phyloP scores from a whole-genome alignment of 108 stramenopile genomes.

The Skeletonema costatum region DNA sequence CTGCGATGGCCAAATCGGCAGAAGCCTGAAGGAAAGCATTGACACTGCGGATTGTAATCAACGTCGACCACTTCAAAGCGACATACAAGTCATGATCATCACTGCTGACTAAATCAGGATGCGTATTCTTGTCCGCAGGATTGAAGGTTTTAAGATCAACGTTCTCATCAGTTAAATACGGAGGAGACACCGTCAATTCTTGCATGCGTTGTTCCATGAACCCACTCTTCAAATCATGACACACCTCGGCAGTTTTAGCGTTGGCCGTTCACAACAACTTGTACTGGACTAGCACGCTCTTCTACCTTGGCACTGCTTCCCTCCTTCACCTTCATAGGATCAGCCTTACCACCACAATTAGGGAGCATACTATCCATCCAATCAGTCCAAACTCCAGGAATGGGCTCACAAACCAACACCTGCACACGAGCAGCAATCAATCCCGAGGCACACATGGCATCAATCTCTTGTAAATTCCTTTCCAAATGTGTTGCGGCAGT shows the following conservation, averaged over 20 bases:
- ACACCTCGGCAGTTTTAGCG: conserved; percentile 76
- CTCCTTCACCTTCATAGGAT: conserved; percentile 44
- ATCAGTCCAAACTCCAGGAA: conserved; percentile 82
- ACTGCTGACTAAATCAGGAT: conserved; percentile 82
- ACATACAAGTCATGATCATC: conserved; percentile 87
- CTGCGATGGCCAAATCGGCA: conserved; percentile 84
- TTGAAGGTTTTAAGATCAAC: conserved; percentile 41
- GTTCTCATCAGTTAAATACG: conserved; percentile 57
- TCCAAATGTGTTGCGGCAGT: conserved; percentile 83
- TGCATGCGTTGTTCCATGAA: conserved; percentile 89
- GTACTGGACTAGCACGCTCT: conserved; percentile 83
- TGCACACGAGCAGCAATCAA: conserved; percentile 83
- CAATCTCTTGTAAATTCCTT: conserved; percentile 82
- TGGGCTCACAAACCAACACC: conserved; percentile 85
- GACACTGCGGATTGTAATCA: conserved; percentile 70
- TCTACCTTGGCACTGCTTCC: conserved; percentile 53
- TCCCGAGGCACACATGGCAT: conserved; percentile 87
- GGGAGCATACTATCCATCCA: conserved; percentile 85
- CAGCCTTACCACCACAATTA: conserved; percentile 75
- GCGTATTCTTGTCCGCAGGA: conserved; percentile 72
- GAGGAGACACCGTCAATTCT: conserved; percentile 80
- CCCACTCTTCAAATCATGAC: conserved; percentile 86
- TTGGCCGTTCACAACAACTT: conserved; percentile 86
- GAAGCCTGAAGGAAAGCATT: conserved; percentile 84
- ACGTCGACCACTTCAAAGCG: conserved; percentile 83